Percentiles rank a stretch among this genome's conserved stretches.
These are phyloP conservation scores for Jimgerdemannia flammicorona DNA, from an alignment of 192 early-diverging fungal species.

Conservation along the genomic window DNA sequence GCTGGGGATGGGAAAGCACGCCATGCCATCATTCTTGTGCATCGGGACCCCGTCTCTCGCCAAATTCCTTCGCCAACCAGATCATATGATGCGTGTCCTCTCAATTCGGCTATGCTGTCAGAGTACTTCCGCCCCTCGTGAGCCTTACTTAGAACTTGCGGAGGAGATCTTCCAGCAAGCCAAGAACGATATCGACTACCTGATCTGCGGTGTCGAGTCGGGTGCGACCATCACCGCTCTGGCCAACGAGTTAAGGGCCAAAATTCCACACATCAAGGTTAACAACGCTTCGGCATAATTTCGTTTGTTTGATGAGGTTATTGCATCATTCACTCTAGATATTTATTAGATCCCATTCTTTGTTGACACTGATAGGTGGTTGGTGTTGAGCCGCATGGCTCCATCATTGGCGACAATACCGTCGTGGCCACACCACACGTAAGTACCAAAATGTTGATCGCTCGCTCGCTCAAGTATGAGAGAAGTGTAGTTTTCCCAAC, in stretches of 20 bases:
- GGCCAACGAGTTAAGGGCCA: conserved; percentile 46
- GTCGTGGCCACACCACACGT: not conserved
- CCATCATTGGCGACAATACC: conserved; percentile 43
- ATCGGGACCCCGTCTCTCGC: too few relatives aligned
- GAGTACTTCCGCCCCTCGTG: not conserved
- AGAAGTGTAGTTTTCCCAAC: not conserved
- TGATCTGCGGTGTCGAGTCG: conserved; percentile 70
- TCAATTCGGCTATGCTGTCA: not conserved
- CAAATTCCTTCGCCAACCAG: too few relatives aligned
- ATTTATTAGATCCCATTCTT: too few relatives aligned
- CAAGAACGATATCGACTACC: conserved; percentile 41
- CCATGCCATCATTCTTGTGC: not conserved
- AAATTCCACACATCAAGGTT: conserved; percentile 48
- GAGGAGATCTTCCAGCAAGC: conserved; percentile 61
- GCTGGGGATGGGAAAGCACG: not conserved
- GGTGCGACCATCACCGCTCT: conserved; percentile 61
- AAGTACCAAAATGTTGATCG: not conserved
- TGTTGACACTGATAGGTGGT: conserved; percentile 33
- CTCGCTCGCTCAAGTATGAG: too few relatives aligned
- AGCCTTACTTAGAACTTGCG: conserved; percentile 50
- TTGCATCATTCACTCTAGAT: not conserved
- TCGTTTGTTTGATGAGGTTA: not conserved
- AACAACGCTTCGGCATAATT: not conserved
- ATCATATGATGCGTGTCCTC: not conserved
- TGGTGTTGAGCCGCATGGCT: conserved; percentile 68